Percentiles rank a stretch among this genome's conserved stretches.
These are phyloP conservation scores for Epichloe bromicola DNA, from an alignment of 2,329 filamentous ascomycete species.

Conservation along the genomic window DNA sequence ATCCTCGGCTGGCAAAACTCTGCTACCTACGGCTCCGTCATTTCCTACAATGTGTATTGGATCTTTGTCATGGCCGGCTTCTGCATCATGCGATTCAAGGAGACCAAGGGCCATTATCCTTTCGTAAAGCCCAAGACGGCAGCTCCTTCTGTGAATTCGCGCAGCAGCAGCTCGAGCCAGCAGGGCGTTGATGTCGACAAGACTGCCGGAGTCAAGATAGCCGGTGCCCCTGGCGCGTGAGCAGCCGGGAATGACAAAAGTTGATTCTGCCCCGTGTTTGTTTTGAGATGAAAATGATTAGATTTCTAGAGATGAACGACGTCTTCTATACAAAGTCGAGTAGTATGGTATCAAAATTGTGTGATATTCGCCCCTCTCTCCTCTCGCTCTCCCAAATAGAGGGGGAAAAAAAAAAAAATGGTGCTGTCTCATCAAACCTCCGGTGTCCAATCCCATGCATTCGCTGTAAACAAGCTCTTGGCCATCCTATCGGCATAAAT, in stretches of 20 bases:
- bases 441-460: conserved; percentile 47
- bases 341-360: too few relatives aligned
- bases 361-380: too few relatives aligned
- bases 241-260: background rate
- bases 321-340: too few relatives aligned
- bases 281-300: too few relatives aligned
- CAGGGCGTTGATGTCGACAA: conserved; percentile 10
- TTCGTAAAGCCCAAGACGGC: conserved; percentile 24
- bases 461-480: conserved; percentile 40
- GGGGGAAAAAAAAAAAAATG: too few relatives aligned
- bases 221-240: conserved; percentile 9
- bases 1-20: conserved; percentile 81
- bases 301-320: too few relatives aligned
- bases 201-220: conserved; percentile 16
- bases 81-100: conserved; percentile 50
- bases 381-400: too few relatives aligned
- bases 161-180: conserved; percentile 15
- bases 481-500: conserved; percentile 39
- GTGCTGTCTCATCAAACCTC: conserved; percentile 20
- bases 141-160: conserved; percentile 8
- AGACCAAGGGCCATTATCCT: conserved; percentile 39
- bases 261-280: too few relatives aligned
- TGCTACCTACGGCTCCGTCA: conserved; percentile 74
- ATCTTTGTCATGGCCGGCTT: conserved; percentile 60
- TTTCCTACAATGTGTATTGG: conserved; percentile 86